A percentile compares a stretch with the other conserved stretches of the same genome.
These are phyloP conservation scores for Canavalia ensiformis DNA, from an alignment of 306 rosid species.

Conservation along the genomic window DNA sequence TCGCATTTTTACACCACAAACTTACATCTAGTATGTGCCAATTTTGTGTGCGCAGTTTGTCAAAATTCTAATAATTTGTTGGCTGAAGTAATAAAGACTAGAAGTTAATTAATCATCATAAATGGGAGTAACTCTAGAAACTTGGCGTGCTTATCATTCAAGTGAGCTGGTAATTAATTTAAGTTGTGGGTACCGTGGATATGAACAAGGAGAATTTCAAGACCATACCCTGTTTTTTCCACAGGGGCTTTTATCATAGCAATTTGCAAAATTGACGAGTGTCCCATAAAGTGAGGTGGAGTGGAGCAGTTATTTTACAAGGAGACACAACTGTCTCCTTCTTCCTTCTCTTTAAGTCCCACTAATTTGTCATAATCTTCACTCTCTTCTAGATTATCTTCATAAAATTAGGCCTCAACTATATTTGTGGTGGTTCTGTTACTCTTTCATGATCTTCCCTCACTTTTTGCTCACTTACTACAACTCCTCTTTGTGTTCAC, in stretches of 20 bases:
- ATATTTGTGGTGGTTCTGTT: conserved; percentile 38
- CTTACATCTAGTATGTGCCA: neutral
- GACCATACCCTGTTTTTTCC: neutral
- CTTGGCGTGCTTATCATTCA: neutral
- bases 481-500: neutral
- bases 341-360: conserved; percentile 42
- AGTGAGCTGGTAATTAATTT: neutral
- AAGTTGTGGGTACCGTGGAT: conserved; percentile 1
- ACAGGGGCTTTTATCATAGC: neutral
- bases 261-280: conserved; percentile 48
- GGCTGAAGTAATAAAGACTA: neutral
- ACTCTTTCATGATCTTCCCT: conserved; percentile 28
- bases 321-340: conserved; percentile 48
- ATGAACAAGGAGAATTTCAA: neutral
- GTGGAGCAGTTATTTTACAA: conserved; percentile 65
- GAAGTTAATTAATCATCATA: neutral
- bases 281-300: conserved; percentile 48
- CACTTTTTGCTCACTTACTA: neutral
- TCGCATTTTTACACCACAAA: neutral
- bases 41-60: neutral
- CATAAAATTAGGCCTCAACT: conserved; percentile 20
- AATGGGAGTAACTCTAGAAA: neutral
- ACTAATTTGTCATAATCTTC: conserved; percentile 44
- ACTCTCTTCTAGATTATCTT: conserved; percentile 53
- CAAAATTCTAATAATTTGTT: neutral